Evolutionary conservation across 2,329 filamentous ascomycete genomes (phyloP), one percentile per base, ranked within the genome.

Genomic region (Ophiocordyceps robertsii): DNA sequence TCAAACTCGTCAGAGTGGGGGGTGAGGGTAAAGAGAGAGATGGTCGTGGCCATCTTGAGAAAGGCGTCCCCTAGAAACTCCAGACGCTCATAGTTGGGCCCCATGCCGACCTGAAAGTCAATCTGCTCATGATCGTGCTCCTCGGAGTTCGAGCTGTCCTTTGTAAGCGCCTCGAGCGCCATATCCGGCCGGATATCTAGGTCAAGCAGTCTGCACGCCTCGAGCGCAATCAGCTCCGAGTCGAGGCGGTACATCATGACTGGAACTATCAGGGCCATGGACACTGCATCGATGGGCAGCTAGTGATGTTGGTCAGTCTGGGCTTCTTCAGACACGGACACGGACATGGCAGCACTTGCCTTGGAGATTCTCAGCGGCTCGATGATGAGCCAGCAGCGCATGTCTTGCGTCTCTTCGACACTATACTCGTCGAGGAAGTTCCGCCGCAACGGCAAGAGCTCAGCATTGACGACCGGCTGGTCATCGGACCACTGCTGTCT

Each of bases 31-130:
- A 84, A 96, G 0, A 94, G 69, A 1, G 88, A 80, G 42, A 98
- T 88, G 0, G 89, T 90, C 0, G 90, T 95, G 11, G 85, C 86
- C 80, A 95, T 90, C 62, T 98, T 98, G 45, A 98, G 70, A 54
- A 95, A 95, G 30, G 82, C 84, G 58, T 98, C 92, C 0, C 92
- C 92, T 2, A 96, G 70, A 46, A 95, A 94, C 54, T 98, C 92
- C 0, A 96, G 71, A 12, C 92, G 77, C 59, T 98, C 92, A 53
- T 98, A 98, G 52, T 96, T 96, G 33, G 81, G 82, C 1, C 88
- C 87, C 87, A 95, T 95, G 3, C 88, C 89, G 39, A 74, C 68
- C 51, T 88, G 84, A 38, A 89, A 79, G 50, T 88, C 84, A 41
- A 86, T 62, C 33, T 83, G 75, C 44, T 82, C 71, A 30, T 73